Base-by-base conservation (phyloP, 331 rosid species). In the Rosa hybrid region DNA sequence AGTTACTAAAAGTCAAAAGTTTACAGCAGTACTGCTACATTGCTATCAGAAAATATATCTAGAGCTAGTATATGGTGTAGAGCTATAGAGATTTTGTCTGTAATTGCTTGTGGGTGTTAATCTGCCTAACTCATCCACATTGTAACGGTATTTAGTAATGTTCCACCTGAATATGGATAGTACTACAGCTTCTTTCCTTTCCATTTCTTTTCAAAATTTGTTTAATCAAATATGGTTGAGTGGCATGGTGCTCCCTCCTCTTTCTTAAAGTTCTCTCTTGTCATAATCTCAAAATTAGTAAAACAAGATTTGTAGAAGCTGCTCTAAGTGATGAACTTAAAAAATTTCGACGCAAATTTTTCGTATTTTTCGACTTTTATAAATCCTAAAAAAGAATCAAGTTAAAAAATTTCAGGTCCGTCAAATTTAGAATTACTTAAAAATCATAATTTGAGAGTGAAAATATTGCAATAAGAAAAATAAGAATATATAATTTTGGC, bases 71-170 rank as follows among this genome's bases (percentile, higher is more conserved):
- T 14, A 50, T 51, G 6, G 57, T 5, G 68, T 21, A 57, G 38
- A 60, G 39, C 39, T 23, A 6, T 18, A 27, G 68, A 60, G 38
- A 11, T 21, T 60, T 60, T 8, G 67, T 3, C 8, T 2, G 68
- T 25, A 27, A 12, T 62, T 25, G 68, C 27, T 27, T 23, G 9
- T 49, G 18, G 71, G 79, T 65, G 79, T 64, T 51, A 30, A 13
- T 62, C 78, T 72, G 30, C 80, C 80, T 13, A 81, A 75, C 80
- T 27, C n/a, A 48, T 30, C 49, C 68, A 39, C 10, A 73, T 72
- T 38, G 13, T 68, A 18, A 41, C 4, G n/a, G 45, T 16, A 27
- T 9, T 21, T 59, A 59, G 21, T 18, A n/a, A 57, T 34, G 34
- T 5, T 59, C 39, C 3, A 34, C 39, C n/a, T 59, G 78, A 42